phyloP scores from a whole-genome alignment of 2,329 filamentous ascomycete species.

The Pseudogymnoascus sp. region DNA sequence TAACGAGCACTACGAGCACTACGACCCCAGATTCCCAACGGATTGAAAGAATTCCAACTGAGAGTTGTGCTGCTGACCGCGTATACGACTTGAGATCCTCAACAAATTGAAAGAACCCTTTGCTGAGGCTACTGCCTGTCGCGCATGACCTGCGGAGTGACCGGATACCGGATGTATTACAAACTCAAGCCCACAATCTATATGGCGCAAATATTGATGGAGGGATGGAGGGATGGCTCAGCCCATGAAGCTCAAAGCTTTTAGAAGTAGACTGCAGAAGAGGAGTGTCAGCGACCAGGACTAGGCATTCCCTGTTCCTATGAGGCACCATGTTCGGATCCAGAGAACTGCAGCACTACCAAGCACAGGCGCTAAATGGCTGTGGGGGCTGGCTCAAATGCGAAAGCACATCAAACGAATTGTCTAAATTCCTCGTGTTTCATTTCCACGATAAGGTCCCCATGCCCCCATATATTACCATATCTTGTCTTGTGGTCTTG shows the following conservation, averaged over 20 bases:
- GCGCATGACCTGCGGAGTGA: neutral
- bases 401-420: neutral
- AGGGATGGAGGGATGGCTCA: neutral
- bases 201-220: neutral
- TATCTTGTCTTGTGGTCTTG: neutral
- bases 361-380: neutral
- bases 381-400: neutral
- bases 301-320: neutral
- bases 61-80: neutral
- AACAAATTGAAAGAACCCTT: neutral
- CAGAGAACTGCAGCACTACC: neutral
- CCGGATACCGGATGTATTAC: neutral
- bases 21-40: slow-evolving; percentile 53
- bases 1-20: slow-evolving; percentile 63
- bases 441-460: neutral
- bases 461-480: neutral
- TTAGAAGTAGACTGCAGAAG: neutral
- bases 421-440: neutral
- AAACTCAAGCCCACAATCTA: neutral
- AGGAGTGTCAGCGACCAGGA: neutral
- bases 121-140: neutral
- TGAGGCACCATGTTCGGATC: neutral
- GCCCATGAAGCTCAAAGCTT: neutral
- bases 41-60: slow-evolving; percentile 36
- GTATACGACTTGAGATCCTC: neutral